phyloP scores from a whole-genome alignment of 768 basidiomycete genomes.

The Pleurotus sapidus region DNA sequence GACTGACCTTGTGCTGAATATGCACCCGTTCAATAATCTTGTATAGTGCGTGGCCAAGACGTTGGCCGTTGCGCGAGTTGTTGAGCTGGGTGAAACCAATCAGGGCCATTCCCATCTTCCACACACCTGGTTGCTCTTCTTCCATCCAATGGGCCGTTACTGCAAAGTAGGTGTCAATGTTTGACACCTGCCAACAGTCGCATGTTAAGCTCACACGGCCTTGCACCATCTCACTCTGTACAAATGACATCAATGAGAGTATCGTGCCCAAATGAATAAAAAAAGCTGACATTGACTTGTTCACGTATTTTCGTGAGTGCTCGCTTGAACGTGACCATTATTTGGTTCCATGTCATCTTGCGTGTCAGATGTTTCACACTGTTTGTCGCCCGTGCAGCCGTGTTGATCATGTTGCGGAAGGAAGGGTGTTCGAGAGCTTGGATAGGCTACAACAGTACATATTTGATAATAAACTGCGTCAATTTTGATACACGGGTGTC shows the following conservation, averaged over 20 bases:
- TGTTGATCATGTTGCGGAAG: slow-evolving; percentile 32
- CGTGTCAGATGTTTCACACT: slow-evolving; percentile 32
- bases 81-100: slow-evolving; percentile 33
- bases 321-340: slow-evolving; percentile 25
- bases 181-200: slow-evolving; percentile 38
- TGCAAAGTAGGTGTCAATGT: slow-evolving; percentile 35
- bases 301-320: background rate
- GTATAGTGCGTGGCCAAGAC: slow-evolving; percentile 35
- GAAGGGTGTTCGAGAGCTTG: slow-evolving; percentile 30
- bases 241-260: background rate
- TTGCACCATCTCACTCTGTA: slow-evolving; percentile 5
- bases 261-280: background rate
- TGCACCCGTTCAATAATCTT: slow-evolving; percentile 24
- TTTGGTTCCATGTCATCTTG: slow-evolving; percentile 20
- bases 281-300: background rate
- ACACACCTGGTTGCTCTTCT: slow-evolving; percentile 18
- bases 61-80: slow-evolving; percentile 29
- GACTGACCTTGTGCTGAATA: slow-evolving; percentile 25
- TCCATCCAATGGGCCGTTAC: slow-evolving; percentile 39
- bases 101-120: slow-evolving; percentile 24
- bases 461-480: too few relatives aligned
- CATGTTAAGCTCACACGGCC: slow-evolving; percentile 27
- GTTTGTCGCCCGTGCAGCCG: slow-evolving; percentile 32
- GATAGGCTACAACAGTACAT: slow-evolving; percentile 20
- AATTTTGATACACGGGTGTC: too few relatives aligned